Evolutionary conservation across 2,329 filamentous ascomycete species (phyloP).

Genomic region (Beauveria asiatica): DNA sequence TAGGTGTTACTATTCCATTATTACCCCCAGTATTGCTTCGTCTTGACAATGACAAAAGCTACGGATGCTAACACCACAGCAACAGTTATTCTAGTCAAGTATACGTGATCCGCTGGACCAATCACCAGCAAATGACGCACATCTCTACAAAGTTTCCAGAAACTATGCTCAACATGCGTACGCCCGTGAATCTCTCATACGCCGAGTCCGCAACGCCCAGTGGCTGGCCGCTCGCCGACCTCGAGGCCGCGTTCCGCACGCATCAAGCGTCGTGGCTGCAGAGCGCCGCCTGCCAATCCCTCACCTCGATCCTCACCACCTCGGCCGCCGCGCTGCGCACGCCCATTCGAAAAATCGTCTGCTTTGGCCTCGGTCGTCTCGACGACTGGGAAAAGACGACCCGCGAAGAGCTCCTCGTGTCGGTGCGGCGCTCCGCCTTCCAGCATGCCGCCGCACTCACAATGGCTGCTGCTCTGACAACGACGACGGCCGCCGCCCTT

Average conservation of each 20-base stretch:
- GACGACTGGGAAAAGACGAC: not conserved
- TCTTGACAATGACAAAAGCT: no score
- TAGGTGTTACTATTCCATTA: no score
- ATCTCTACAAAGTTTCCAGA: not conserved
- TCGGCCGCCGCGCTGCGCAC: not conserved
- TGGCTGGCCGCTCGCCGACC: not conserved
- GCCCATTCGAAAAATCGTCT: not conserved
- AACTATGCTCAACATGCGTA: rapidly evolving
- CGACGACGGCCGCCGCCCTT: not conserved
- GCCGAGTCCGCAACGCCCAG: not conserved
- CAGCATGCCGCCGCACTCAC: constrained; percentile 19
- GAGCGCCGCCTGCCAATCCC: not conserved
- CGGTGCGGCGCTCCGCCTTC: not conserved
- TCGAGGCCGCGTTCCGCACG: not conserved
- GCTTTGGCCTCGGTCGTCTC: constrained; percentile 6
- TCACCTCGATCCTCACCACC: not conserved
- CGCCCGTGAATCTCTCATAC: not conserved
- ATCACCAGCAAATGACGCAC: not conserved
- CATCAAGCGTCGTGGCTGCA: not conserved
- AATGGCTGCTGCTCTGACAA: not conserved
- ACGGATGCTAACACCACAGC: not conserved
- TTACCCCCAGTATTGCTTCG: no score
- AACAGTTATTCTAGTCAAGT: not conserved
- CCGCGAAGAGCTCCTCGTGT: not conserved
- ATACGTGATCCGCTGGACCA: not conserved